These are phyloP conservation scores for Onygenales sp. DNA, from an alignment of 2,329 filamentous ascomycete genomes.

Conservation along the genomic window DNA sequence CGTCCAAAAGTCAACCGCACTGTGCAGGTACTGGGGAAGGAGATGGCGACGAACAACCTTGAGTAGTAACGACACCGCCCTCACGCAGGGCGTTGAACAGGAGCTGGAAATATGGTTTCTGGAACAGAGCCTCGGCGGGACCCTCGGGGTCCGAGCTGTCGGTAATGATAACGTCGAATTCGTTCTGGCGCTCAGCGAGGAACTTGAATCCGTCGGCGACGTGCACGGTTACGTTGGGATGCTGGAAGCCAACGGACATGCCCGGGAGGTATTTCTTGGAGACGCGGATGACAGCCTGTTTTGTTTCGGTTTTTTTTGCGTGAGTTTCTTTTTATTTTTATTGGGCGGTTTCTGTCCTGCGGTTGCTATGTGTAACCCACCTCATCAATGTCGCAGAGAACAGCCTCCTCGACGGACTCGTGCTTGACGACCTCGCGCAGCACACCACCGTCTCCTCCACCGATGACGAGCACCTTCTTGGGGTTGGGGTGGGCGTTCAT, in stretches of 20 bases:
- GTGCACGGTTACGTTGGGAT: conserved; percentile 88
- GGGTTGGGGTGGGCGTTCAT: conserved; percentile 98
- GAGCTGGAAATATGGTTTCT: conserved; percentile 98
- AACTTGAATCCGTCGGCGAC: conserved; percentile 99
- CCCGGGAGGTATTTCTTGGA: conserved; percentile 95
- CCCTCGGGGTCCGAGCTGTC: conserved; percentile 97
- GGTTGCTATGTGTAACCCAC: conserved; percentile 25
- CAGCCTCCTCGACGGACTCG: conserved; percentile 89
- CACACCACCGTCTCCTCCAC: conserved; percentile 93
- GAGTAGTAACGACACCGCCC: conserved; percentile 96
- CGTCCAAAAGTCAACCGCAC: neutral
- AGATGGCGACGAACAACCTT: conserved; percentile 98
- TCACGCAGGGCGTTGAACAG: conserved; percentile 81
- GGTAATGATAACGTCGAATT: conserved; percentile 99
- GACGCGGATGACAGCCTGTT: conserved; percentile 89
- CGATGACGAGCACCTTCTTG: conserved; percentile 97
- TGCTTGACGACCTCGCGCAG: conserved; percentile 99
- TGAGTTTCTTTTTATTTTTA: neutral
- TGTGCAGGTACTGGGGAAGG: conserved; percentile 52
- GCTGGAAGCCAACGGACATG: conserved; percentile 87
- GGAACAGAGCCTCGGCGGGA: conserved; percentile 90
- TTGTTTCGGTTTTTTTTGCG: neutral
- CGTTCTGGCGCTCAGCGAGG: conserved; percentile 89
- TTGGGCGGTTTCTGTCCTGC: neutral
- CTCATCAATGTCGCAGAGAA: conserved; percentile 98